Percentiles rank a stretch among this genome's conserved stretches.
Evolutionary conservation across 1,139 yeast genomes (phyloP).

Genomic region (Pneumocystis oryctolagi): DNA sequence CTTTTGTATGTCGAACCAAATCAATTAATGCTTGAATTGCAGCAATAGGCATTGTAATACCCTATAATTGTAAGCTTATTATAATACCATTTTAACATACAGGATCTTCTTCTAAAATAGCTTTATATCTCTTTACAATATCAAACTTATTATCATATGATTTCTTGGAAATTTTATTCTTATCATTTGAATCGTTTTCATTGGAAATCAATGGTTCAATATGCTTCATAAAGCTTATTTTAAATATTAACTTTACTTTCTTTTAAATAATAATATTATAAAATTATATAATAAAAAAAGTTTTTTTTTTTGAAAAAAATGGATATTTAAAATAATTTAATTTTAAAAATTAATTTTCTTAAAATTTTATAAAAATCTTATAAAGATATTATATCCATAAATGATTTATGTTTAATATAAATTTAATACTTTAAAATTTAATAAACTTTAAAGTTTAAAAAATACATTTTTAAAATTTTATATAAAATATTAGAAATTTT

Average conservation of each 20-base stretch:
- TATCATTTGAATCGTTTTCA: background rate
- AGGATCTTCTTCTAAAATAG: constrained; percentile 10
- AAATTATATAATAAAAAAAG: no score
- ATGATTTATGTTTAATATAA: no score
- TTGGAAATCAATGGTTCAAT: background rate
- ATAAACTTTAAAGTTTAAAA: no score
- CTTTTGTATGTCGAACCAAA: constrained; percentile 64
- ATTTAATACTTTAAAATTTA: no score
- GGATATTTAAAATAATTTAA: no score
- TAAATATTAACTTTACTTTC: background rate
- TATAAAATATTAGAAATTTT: no score
- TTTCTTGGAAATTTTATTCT: background rate
- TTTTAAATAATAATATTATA: no score
- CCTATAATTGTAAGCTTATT: constrained; percentile 22
- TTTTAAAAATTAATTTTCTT: no score
- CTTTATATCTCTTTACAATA: constrained; percentile 9
- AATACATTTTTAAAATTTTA: no score
- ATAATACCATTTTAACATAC: background rate
- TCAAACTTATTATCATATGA: constrained; percentile 5
- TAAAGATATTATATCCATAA: no score
- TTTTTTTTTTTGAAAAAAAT: background rate
- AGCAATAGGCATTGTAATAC: constrained; percentile 98
- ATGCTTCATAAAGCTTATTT: background rate
- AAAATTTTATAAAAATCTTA: no score
- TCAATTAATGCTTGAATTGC: constrained; percentile 91